Conservation (phyloP, 2,329 filamentous ascomycete genomes). For the Colletotrichum zoysiae region DNA sequence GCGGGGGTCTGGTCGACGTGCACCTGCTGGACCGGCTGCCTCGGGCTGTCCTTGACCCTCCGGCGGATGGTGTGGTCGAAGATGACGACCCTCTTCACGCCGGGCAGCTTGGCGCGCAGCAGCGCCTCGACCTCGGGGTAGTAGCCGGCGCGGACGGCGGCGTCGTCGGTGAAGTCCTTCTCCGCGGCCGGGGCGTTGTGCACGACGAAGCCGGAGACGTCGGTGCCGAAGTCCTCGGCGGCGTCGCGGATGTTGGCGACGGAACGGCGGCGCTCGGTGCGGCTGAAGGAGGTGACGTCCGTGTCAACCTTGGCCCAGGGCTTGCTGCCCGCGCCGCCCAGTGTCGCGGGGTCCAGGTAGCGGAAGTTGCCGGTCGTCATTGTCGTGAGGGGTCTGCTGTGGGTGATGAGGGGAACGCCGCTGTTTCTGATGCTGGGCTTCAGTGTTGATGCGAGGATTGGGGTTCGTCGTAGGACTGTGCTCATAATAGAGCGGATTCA, state of each 20-base stretch:
- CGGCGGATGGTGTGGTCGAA: conserved; percentile 80
- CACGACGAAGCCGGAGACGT: conserved; percentile 70
- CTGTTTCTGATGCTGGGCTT: neutral
- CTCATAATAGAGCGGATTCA: conserved; percentile 3
- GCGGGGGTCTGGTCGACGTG: conserved; percentile 79
- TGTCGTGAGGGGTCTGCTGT: conserved; percentile 43
- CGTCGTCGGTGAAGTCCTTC: conserved; percentile 67
- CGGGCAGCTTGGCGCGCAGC: conserved; percentile 65
- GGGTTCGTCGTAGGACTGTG: conserved; percentile 17
- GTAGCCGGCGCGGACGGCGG: conserved; percentile 66
- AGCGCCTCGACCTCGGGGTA: conserved; percentile 72
- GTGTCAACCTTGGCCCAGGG: conserved; percentile 76
- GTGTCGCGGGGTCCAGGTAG: conserved; percentile 69
- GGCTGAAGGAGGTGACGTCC: conserved; percentile 65
- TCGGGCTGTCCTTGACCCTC: conserved; percentile 63
- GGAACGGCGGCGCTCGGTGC: conserved; percentile 58
- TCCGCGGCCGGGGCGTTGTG: conserved; percentile 65
- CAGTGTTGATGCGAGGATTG: neutral
- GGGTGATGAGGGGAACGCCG: neutral
- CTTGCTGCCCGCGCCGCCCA: conserved; percentile 55
- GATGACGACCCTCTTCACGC: conserved; percentile 72
- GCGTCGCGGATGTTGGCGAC: conserved; percentile 69
- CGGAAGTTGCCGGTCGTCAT: conserved; percentile 72
- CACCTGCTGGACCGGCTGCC: conserved; percentile 76
- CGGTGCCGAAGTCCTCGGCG: conserved; percentile 64